Percentiles rank a stretch among this genome's conserved stretches.
Conservation (phyloP, 176 grass and related monocot genomes). For the Dendrocalamus sinicus region DNA sequence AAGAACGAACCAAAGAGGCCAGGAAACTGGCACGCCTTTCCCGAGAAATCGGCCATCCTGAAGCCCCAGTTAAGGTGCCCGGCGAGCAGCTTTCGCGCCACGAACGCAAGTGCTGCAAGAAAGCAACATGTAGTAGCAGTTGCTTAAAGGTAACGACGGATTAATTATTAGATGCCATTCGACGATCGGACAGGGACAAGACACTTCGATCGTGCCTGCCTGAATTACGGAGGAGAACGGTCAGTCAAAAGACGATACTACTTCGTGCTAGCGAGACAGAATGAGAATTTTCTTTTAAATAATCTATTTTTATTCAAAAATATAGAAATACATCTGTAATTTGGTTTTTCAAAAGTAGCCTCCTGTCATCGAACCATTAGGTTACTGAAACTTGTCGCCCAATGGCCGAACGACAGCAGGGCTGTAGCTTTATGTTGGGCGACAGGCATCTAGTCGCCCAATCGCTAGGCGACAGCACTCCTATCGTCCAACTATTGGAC, state of each 20-base stretch:
- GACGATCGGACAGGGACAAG: slow-evolving; percentile 18
- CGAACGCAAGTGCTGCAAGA: slow-evolving; percentile 3
- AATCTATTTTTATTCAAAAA: too few relatives aligned
- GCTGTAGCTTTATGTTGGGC: too few relatives aligned
- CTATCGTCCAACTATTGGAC: too few relatives aligned
- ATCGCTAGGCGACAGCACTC: too few relatives aligned
- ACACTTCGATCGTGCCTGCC: background rate
- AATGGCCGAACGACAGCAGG: too few relatives aligned
- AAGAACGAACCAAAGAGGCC: background rate
- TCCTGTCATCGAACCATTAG: too few relatives aligned
- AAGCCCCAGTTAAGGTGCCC: background rate
- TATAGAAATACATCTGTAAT: too few relatives aligned
- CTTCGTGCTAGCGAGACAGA: background rate
- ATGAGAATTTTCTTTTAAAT: too few relatives aligned
- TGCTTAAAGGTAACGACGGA: slow-evolving; percentile 40
- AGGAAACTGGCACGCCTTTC: slow-evolving; percentile 5
- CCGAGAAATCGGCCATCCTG: slow-evolving; percentile 25
- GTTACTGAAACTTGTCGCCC: too few relatives aligned
- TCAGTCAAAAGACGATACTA: background rate
- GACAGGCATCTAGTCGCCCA: too few relatives aligned
- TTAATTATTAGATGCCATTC: background rate
- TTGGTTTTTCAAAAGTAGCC: too few relatives aligned
- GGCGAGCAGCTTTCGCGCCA: slow-evolving; percentile 10
- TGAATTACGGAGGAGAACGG: background rate
- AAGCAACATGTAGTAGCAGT: slow-evolving; percentile 7